phyloP scores from a whole-genome alignment of 1,284 basidiomycete genomes.

The Leucoagaricus sp. region DNA sequence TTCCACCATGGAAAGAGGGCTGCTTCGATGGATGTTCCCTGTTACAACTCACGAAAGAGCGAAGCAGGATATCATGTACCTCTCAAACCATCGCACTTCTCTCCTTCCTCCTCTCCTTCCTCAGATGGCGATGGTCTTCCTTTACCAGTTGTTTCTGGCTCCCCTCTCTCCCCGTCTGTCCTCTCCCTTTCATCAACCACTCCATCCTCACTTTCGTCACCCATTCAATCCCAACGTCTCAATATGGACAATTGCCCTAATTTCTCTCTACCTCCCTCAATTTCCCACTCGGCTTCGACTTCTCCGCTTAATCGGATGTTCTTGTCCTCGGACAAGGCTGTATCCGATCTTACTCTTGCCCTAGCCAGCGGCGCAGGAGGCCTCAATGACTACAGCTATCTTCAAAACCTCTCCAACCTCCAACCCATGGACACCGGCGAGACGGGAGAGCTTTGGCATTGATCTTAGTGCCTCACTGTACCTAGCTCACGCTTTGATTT shows the following conservation, averaged over 20 bases:
- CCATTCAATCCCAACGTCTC: background rate
- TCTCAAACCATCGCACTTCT: background rate
- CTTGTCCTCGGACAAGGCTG: conserved; percentile 55
- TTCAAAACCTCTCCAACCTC: conserved; percentile 44
- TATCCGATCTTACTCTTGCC: conserved; percentile 61
- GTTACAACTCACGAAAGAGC: background rate
- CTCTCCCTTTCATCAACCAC: conserved; percentile 21
- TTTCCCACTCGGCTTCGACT: conserved; percentile 18
- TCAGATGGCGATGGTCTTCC: background rate
- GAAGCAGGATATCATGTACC: background rate
- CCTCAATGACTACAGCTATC: conserved; percentile 60
- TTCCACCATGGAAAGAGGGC: background rate
- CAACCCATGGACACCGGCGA: conserved; percentile 44
- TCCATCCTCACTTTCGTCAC: conserved; percentile 6
- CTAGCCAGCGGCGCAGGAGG: conserved; percentile 72
- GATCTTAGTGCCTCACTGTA: conserved; percentile 17
- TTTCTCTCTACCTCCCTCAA: conserved; percentile 14
- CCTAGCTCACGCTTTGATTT: too few relatives aligned
- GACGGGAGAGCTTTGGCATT: conserved; percentile 68
- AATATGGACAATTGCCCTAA: background rate
- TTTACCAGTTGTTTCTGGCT: conserved; percentile 26
- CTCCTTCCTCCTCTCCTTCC: background rate
- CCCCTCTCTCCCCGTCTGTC: conserved; percentile 37
- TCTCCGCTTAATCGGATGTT: conserved; percentile 18
- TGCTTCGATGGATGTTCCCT: background rate